Conservation (phyloP, 192 early-diverging fungal species). For the Powellomyces hirtus region DNA sequence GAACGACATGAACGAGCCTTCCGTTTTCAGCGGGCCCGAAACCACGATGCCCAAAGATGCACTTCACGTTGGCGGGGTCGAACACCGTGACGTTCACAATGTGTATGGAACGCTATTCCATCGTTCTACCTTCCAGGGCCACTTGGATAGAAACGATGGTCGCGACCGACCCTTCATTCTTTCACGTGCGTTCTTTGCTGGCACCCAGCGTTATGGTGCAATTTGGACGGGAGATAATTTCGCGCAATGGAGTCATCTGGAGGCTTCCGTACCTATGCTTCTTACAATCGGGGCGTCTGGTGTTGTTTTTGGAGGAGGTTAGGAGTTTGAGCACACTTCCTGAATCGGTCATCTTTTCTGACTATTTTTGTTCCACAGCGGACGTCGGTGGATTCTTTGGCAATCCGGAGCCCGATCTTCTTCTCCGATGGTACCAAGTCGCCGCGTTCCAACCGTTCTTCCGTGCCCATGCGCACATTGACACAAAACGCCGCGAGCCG, state of each 20-base stretch:
- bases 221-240: slow-evolving; percentile 99
- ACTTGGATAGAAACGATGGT: slow-evolving; percentile 46
- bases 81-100: slow-evolving; percentile 97
- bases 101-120: slow-evolving; percentile 86
- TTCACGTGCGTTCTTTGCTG: slow-evolving; percentile 94
- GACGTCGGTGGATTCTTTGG: slow-evolving; percentile 98
- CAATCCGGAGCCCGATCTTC: slow-evolving; percentile 85
- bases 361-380: slow-evolving; percentile 42
- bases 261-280: slow-evolving; percentile 82
- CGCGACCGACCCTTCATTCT: slow-evolving; percentile 86
- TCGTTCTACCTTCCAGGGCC: slow-evolving; percentile 80
- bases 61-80: slow-evolving; percentile 80
- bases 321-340: slow-evolving; percentile 32
- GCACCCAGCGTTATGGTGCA: slow-evolving; percentile 91
- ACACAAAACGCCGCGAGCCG: slow-evolving; percentile 95
- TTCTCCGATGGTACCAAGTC: slow-evolving; percentile 97
- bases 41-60: slow-evolving; percentile 95
- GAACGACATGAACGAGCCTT: slow-evolving; percentile 99
- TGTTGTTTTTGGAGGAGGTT: slow-evolving; percentile 81
- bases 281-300: slow-evolving; percentile 83
- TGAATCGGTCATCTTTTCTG: background rate
- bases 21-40: slow-evolving; percentile 95
- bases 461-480: slow-evolving; percentile 96
- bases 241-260: slow-evolving; percentile 85
- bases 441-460: slow-evolving; percentile 96